Percentiles rank a stretch among this genome's conserved stretches.
Evolutionary conservation across 345 rosid species (phyloP).

Genomic region (Syzygium aromaticum): DNA sequence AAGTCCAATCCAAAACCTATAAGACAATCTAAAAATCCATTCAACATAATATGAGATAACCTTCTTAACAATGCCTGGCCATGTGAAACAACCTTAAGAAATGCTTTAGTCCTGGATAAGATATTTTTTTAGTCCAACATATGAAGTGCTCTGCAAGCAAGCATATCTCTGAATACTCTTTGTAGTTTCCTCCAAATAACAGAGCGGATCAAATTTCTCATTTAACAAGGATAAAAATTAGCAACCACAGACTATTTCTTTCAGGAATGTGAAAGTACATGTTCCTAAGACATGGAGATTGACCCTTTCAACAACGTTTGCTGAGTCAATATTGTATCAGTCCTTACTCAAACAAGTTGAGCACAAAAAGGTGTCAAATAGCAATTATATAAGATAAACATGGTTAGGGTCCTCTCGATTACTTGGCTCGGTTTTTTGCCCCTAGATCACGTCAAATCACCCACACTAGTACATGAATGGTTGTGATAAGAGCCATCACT

Average conservation of each 20-base stretch:
- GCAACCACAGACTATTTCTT: not conserved
- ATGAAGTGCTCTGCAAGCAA: not conserved
- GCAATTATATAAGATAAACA: not conserved
- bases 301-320: not conserved
- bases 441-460: not conserved
- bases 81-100: not conserved
- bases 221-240: not conserved
- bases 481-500: not conserved
- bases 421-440: not conserved
- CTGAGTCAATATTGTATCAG: not conserved
- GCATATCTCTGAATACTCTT: not conserved
- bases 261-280: no score
- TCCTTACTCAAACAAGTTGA: not conserved
- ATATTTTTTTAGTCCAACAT: not conserved
- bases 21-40: not conserved
- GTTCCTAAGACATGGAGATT: not conserved
- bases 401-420: not conserved
- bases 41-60: not conserved
- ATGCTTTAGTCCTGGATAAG: not conserved
- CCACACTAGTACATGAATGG: not conserved
- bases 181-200: not conserved
- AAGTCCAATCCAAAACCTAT: not conserved
- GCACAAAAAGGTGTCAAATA: not conserved
- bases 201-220: not conserved
- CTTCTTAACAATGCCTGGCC: not conserved